Base-by-base conservation (phyloP, 2,329 filamentous ascomycete species). In the Calycina marina region DNA sequence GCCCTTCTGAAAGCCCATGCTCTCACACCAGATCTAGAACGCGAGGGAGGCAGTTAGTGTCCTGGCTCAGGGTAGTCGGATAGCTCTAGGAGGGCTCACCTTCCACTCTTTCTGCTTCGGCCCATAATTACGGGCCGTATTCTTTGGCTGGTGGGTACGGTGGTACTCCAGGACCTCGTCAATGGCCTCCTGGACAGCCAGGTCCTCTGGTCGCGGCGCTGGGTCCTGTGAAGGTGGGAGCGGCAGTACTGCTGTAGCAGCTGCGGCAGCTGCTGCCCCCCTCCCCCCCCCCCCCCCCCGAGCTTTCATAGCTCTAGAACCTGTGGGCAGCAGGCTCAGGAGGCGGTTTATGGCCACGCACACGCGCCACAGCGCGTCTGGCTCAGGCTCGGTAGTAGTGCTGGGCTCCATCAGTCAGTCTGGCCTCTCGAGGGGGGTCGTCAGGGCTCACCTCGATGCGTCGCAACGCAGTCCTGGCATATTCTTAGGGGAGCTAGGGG, bases 61-160 rank as follows among this genome's bases (percentile, higher is more conserved):
- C 13, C 28, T 15, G 13, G n/a, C 12, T 14, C 11, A 14, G 14
- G 15, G 30, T n/a, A 14, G 8, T 24, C 18, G 30, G 18, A 11
- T 15, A 16, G 6, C 9, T 6, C 12, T 12, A 11, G n/a, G 15
- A 13, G n/a, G n/a, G 31, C 27, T 26, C 18, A 35, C 28, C 18
- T 25, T 30, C 26, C 26, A 35, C 26, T 35, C 33, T 16, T 20
- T 35, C 18, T 35, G 33, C 26, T 35, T 35, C 27, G 26, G 20
- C 27, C 26, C 26, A 31, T 27, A 27, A 13, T 27, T 27, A 8
- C 14, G 9, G 25, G 25, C 16, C 24, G 20, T 33, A 28, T 33
- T 33, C 14, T 15, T 14, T 8, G 20, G 31, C 22, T 15, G 16
- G 25, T 27, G 25, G 13, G 25, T 13, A 8, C 25, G 9, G 25